A percentile compares a stretch with the other conserved stretches of the same genome.
Evolutionary conservation across 2,329 filamentous ascomycete species (phyloP).

Genomic region (Colletotrichum magnum): DNA sequence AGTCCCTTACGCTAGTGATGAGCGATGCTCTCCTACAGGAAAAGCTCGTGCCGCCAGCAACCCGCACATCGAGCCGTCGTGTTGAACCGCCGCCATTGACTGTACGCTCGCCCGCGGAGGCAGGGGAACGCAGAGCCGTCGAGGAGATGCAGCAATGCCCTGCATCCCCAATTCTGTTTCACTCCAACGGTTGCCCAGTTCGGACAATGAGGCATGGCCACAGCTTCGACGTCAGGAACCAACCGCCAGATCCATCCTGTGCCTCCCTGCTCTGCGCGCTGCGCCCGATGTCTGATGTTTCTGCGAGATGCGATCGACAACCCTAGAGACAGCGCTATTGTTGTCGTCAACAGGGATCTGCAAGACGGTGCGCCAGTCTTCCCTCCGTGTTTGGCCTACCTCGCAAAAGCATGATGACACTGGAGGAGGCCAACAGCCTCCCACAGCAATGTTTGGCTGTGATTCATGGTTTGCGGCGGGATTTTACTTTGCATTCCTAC

Average conservation of each 20-base stretch:
- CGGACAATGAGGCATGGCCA: not conserved
- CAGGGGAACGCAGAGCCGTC: not conserved
- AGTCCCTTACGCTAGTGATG: slow-evolving; percentile 12
- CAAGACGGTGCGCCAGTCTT: slow-evolving; percentile 26
- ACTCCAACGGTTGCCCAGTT: slow-evolving; percentile 5
- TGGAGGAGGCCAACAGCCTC: not conserved
- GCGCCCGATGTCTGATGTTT: not conserved
- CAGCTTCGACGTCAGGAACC: not conserved
- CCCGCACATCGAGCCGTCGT: not conserved
- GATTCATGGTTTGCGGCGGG: slow-evolving; percentile 2
- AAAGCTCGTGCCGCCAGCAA: slow-evolving; percentile 6
- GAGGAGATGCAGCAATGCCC: slow-evolving; percentile 3
- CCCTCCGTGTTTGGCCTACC: slow-evolving; percentile 14
- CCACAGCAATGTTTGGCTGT: slow-evolving; percentile 5
- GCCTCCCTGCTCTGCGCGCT: not conserved
- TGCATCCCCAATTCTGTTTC: slow-evolving; percentile 9
- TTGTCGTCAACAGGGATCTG: slow-evolving; percentile 19
- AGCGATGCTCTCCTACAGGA: slow-evolving; percentile 1
- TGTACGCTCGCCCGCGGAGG: not conserved
- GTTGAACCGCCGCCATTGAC: not conserved
- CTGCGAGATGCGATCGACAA: slow-evolving; percentile 29
- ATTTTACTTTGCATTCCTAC: slow-evolving; percentile 10
- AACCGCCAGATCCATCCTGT: not conserved
- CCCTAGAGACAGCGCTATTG: slow-evolving; percentile 16
- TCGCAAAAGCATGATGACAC: slow-evolving; percentile 19